Base-by-base conservation (phyloP, 768 basidiomycete species). In the Dentipellis fragilis region DNA sequence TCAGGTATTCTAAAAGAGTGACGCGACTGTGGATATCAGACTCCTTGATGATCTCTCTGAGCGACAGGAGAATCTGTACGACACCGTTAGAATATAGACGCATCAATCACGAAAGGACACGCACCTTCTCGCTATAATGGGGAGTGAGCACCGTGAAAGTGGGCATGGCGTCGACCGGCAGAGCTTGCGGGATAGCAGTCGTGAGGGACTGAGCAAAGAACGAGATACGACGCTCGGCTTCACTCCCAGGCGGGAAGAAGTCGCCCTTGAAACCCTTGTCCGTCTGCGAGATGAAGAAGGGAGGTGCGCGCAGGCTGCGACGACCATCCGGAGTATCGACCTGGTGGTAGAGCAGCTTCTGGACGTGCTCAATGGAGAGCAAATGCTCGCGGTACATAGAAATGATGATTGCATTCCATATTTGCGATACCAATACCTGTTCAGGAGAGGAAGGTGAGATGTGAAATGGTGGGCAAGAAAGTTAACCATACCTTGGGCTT, bases 311-410 rank as follows among this genome's bases (percentile, higher is more conserved):
- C 4, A 99, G 78, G 48, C 90, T 93, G 21, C 96, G 83, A 59
- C 93, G 87, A 45, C 93, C 93, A 57, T 90, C 90, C 52, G 77
- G 84, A 3, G 80, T 77, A 62, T 95, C 93, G 34, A 98, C 89
- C 67, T 99, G 96, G 69, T 98, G 96, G 63, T 99, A 98, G 9
- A 98, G 81, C 10, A 98, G 73, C 68, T 95, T 96, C 73, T 99
- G 96, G 42, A 99, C 95, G 64, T 99, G 96, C 63, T 97, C 93
- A 66, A 99, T 99, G 49, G 94, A 97, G 37, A 98, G 75, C n/a
- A 99, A 70, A 67, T 98, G 96, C 69, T 99, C 96, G 66, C 96
- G 86, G 71, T 98, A 99, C 96, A 99, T 99, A 12, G 95, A 98
- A 62, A 99, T 98, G 72, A 99, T 96, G 72, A 99, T 86, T 21